These are phyloP conservation scores for Torrubiellomyces zombiae DNA, from an alignment of 2,329 filamentous ascomycete species.

Conservation along the genomic window DNA sequence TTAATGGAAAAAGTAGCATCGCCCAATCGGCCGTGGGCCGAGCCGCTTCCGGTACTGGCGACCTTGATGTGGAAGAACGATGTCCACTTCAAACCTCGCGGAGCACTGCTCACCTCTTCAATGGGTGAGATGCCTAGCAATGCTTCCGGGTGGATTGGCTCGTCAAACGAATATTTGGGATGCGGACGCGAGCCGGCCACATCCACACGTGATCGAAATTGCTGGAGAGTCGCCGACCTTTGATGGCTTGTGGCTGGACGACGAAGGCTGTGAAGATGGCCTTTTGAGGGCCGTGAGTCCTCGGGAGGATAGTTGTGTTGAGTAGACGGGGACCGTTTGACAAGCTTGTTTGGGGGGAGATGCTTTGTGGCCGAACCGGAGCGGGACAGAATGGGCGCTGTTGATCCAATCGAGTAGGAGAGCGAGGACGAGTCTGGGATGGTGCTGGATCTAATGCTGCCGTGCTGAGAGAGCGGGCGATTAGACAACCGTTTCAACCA, in stretches of 20 bases:
- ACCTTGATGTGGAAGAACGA: conserved; percentile 38
- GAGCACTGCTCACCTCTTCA: conserved; percentile 6
- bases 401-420: conserved; percentile 48
- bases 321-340: conserved; percentile 51
- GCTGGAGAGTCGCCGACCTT: conserved; percentile 52
- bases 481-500: conserved; percentile 60
- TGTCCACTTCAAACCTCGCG: conserved; percentile 22
- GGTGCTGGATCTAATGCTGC: conserved; percentile 46
- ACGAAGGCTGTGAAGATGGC: conserved; percentile 48
- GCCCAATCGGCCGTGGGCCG: conserved; percentile 9
- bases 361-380: conserved; percentile 20
- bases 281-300: conserved; percentile 31
- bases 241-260: conserved; percentile 68
- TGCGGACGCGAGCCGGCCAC: conserved; percentile 9
- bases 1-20: conserved; percentile 12
- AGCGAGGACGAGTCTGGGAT: conserved; percentile 50
- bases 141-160: conserved; percentile 14
- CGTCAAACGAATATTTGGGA: conserved; percentile 19
- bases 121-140: conserved; percentile 12
- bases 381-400: conserved; percentile 41
- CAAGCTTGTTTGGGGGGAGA: conserved; percentile 55
- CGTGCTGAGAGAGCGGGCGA: conserved; percentile 46
- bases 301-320: conserved; percentile 25
- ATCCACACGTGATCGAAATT: conserved; percentile 20
- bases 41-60: conserved; percentile 9